Base-by-base conservation (phyloP, 192 early-diverging fungal genomes). In the Gryganskiella cystojenkinii region DNA sequence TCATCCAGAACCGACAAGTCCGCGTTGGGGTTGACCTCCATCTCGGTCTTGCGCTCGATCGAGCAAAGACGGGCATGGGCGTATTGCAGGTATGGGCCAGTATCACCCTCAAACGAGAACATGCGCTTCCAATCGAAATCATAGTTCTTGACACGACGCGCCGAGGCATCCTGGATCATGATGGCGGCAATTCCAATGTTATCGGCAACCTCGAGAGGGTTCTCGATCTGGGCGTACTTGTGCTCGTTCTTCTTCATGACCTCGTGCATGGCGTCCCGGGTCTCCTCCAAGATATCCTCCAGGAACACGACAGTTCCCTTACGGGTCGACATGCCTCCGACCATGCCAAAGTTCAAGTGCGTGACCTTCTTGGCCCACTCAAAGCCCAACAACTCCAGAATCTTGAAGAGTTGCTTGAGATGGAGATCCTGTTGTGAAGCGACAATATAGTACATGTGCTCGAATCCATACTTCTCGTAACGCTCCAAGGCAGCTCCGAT, bases 41-140 rank as follows among this genome's bases (percentile, higher is more conserved):
- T 79, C 55, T 79, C 84, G 13, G 88, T 84, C 68, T 88, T 91
- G 71, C 97, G 95, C 84, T 96, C 93, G 50, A 99, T 92, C 65
- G 96, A 97, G 84, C 93, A 95, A 40, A 98, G 84, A 78, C 98
- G 97, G 34, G 98, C 90, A 80, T 99, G 97, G n/a, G 97, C 92
- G 79, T 97, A 99, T 86, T 98, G 97, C 28, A 99, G 84, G 84
- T 99, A 99, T 22, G 98, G 98, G n/a, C 97, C 98, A 34, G 98
- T 99, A 83, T 97, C 95, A 71, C 98, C 98, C 80, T 99, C 96
- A 71, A 97, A 97, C 64, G 90, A 87, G 72, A 96, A 91, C 91
- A 99, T 97, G 64, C 94, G 90, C 66, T 86, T 85, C 90, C 92
- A 94, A 80, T 95, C 88, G 75, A 99, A 97, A 34, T 89, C 90